Base-by-base conservation (phyloP, 2,329 filamentous ascomycete genomes). In the Sporothrix schenckii region DNA sequence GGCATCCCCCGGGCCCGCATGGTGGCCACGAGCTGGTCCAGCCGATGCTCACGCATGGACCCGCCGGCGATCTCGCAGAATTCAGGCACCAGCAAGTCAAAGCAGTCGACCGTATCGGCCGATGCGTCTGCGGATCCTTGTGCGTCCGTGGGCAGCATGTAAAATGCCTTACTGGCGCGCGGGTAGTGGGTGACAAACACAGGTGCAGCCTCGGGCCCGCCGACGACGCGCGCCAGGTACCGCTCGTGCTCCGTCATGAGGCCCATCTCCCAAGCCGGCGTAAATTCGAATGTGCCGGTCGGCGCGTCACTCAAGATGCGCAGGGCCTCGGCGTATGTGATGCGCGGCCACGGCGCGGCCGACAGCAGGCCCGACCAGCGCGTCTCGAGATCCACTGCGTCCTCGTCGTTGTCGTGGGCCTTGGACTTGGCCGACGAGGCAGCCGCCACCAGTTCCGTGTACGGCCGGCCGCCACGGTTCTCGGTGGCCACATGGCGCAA, bases 131-230 rank as follows among this genome's bases (percentile, higher is more conserved):
- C 39, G 13, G 58, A 13, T 14, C 21, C 44, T 13, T 16, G 24
- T 14, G 54, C 53, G n/a, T 19, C 16, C 16, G 71, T 81, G 68
- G 80, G 80, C 54, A 79, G 81, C 84, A 86, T 86, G 79, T 86
- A 99, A 81, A 98, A 99, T 13, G 94, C 92, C 81, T 99, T 99
- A 78, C 95, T 89, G 63, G 85, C 83, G 74, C 88, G 88, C n/a
- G 95, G 95, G 78, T 97, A 99, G 79, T 97, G 86, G 16, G 94
- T 98, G 74, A 99, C 89, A 78, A 98, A 98, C 58, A 98, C 85
- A 9, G 95, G 95, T 63, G 86, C 82, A 19, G 14, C 44, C 41
- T 79, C 79, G 53, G 82, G 81, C 41, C 82, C 80, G 61, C 81
- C 81, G n/a, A 82, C 80, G 66, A 79, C 73, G 68, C 87, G 84